These are phyloP conservation scores for Boletus huronensis DNA, from an alignment of 768 basidiomycete genomes.

Conservation along the genomic window DNA sequence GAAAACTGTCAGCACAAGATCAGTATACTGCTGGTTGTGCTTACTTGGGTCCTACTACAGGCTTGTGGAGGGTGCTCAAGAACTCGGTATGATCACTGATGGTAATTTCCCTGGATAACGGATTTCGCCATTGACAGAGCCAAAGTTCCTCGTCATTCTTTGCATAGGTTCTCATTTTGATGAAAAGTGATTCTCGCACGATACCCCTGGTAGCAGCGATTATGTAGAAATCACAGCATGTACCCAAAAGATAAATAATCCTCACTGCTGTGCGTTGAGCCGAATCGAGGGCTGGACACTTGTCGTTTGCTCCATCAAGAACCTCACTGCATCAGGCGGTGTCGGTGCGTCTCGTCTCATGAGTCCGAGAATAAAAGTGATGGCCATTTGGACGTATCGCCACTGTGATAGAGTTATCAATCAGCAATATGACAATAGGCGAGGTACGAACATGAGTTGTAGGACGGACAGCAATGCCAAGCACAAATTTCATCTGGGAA, in stretches of 20 bases:
- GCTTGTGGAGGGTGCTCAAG: constrained; percentile 42
- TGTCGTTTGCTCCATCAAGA: constrained; percentile 62
- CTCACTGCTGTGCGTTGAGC: constrained; percentile 59
- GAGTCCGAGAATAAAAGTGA: constrained; percentile 56
- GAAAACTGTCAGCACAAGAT: neutral
- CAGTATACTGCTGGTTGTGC: constrained; percentile 6
- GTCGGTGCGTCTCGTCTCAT: constrained; percentile 60
- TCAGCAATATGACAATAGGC: neutral
- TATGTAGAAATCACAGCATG: neutral
- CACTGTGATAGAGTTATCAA: constrained; percentile 47
- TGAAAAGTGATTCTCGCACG: constrained; percentile 59
- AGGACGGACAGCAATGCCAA: constrained; percentile 56
- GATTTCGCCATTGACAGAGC: constrained; percentile 69
- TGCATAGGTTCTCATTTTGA: constrained; percentile 77
- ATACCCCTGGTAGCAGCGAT: constrained; percentile 46
- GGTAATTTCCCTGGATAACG: constrained; percentile 45
- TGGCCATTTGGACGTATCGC: constrained; percentile 76
- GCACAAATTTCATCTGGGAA: constrained; percentile 53
- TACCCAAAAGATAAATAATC: neutral
- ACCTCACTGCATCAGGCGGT: constrained; percentile 50
- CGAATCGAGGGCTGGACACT: constrained; percentile 73
- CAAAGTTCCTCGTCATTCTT: constrained; percentile 62
- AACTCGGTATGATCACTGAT: constrained; percentile 51
- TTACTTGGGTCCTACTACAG: constrained; percentile 37
- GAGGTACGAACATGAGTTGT: constrained; percentile 64